Evolutionary conservation across 2,329 filamentous ascomycete genomes (phyloP), one percentile per base, ranked within the genome.

Genomic region (Epichloe uncinata): DNA sequence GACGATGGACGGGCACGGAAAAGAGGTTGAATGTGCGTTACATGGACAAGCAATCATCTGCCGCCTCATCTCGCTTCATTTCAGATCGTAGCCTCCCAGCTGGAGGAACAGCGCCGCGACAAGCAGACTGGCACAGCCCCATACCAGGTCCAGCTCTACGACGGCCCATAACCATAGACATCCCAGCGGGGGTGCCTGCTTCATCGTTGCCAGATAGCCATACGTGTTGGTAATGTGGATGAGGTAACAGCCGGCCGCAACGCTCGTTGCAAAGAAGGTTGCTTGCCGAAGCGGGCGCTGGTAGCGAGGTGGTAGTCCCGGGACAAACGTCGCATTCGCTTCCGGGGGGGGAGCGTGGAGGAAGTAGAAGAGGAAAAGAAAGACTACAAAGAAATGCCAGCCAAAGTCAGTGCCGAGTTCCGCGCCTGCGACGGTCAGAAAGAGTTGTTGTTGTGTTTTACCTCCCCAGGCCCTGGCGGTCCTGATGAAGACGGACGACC

Each of bases 141-240:
- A 81, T 0, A 73, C 60, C 40, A 95, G 70, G 50, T 87, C 77
- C 68, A 96, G 76, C 69, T 98, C 93, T 44, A 97, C 75, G 20
- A 97, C 83, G 34, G 85, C 81, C 89, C 91, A 97, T 5, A 97
- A 77, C 90, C 91, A 97, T 16, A 97, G 66, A 40, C 87, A 91
- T 0, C 88, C 93, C 13, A 96, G 65, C 5, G 89, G 82, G n/a
- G 93, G 93, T 0, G 89, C 85, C 55, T 81, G 82, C 70, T 95
- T 94, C 87, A 97, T 90, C 18, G 95, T 82, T 6, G 85, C 85
- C 57, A 94, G 81, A 60, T 96, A 97, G 4, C 84, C 80, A 56
- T 82, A 79, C 33, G 73, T 75, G 60, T 96, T 97, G 26, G 85
- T 88, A 48, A 90, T 80, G 57, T 86, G 73, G 45, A 97, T 82